Conservation (phyloP, 306 rosid species). For the Sophora flavescens region DNA sequence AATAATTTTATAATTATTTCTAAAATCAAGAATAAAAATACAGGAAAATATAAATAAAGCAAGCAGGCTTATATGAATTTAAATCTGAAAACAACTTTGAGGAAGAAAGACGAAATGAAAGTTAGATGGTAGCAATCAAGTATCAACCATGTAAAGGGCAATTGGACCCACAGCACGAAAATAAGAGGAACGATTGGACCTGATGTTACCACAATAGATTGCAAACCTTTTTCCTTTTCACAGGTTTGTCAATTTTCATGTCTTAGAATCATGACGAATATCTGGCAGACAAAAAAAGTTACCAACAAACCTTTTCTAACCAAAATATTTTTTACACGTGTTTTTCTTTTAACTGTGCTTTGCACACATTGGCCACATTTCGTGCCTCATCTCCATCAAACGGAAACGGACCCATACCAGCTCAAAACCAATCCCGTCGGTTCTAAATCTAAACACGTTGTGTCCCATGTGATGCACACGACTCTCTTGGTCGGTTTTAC, state of each 20-base stretch:
- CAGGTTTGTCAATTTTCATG: background rate
- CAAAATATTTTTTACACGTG: too few relatives aligned
- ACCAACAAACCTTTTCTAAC: background rate
- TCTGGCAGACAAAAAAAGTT: background rate
- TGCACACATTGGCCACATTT: background rate
- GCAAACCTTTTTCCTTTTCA: background rate
- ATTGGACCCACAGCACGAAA: background rate
- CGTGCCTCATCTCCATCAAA: slow-evolving; percentile 25
- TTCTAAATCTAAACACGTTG: slow-evolving; percentile 36
- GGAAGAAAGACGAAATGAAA: too few relatives aligned
- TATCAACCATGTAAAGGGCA: too few relatives aligned
- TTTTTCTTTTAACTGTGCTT: background rate
- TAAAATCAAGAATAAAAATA: too few relatives aligned
- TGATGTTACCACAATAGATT: background rate
- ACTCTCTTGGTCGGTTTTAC: too few relatives aligned
- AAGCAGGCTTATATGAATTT: too few relatives aligned
- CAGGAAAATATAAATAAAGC: too few relatives aligned
- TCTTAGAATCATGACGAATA: too few relatives aligned
- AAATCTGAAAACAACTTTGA: too few relatives aligned
- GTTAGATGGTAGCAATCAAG: too few relatives aligned
- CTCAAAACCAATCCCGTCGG: slow-evolving; percentile 33
- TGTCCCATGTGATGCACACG: background rate
- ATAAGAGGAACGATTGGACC: background rate
- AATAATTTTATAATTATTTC: too few relatives aligned
- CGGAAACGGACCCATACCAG: slow-evolving; percentile 5